These are phyloP conservation scores for Pestalotiopsis sp. DNA, from an alignment of 2,329 filamentous ascomycete genomes.

Conservation along the genomic window DNA sequence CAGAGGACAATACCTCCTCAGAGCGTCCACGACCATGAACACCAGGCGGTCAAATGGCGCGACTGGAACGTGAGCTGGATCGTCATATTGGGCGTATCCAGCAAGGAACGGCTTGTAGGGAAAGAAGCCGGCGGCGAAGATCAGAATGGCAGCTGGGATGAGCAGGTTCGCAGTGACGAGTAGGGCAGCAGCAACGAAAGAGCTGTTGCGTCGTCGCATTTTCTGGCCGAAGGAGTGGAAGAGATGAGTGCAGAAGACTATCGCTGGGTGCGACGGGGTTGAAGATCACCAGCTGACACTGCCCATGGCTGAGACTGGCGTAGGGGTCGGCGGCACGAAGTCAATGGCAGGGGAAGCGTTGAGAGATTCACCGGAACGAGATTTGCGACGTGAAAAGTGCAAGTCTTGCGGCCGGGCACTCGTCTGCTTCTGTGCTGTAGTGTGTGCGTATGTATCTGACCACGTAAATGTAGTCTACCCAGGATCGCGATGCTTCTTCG, in stretches of 20 bases:
- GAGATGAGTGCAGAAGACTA: not conserved
- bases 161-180: conserved; percentile 74
- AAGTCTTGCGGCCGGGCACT: not conserved
- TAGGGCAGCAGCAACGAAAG: conserved; percentile 37
- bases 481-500: no score
- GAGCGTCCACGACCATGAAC: conserved; percentile 97
- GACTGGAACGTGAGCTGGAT: conserved; percentile 58
- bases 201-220: conserved; percentile 24
- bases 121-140: conserved; percentile 92
- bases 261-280: not conserved
- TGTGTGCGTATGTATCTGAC: no score
- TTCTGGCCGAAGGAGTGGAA: not conserved
- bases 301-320: not conserved
- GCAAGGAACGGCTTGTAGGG: conserved; percentile 94
- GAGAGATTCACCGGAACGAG: not conserved
- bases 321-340: not conserved
- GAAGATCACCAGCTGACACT: not conserved
- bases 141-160: conserved; percentile 71
- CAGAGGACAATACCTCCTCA: conserved; percentile 71
- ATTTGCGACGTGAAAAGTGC: not conserved
- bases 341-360: not conserved
- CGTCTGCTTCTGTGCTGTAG: not conserved
- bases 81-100: conserved; percentile 73
- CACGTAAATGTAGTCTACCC: no score
- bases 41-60: conserved; percentile 86